Conservation (phyloP, 257 asterid genomes). For the Cynanchum wilfordii region DNA sequence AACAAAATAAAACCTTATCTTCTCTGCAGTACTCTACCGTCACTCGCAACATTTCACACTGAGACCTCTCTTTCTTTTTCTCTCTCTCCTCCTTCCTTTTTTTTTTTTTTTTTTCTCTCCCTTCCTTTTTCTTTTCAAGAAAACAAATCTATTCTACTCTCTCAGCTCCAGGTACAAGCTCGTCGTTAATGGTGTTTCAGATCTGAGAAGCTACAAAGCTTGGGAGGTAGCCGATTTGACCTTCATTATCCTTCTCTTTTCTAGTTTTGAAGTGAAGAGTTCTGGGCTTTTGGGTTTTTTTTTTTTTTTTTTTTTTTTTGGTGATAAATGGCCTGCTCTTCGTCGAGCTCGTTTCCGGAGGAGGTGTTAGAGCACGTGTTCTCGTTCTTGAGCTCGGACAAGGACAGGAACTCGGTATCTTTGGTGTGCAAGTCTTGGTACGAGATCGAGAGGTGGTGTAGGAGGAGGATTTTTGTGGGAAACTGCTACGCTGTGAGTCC, state of each 20-base stretch:
- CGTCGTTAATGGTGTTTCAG: slow-evolving; percentile 31
- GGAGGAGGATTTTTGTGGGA: slow-evolving; percentile 71
- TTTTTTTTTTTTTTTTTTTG: background rate
- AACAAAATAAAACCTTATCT: slow-evolving; percentile 59
- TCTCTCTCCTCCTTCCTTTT: slow-evolving; percentile 13
- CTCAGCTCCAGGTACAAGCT: slow-evolving; percentile 34
- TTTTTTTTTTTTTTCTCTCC: background rate
- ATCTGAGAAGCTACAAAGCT: slow-evolving; percentile 20
- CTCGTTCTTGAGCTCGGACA: slow-evolving; percentile 51
- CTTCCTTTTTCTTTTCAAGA: slow-evolving; percentile 3
- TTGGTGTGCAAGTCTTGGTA: slow-evolving; percentile 92
- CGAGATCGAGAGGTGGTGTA: slow-evolving; percentile 83
- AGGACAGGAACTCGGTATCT: slow-evolving; percentile 79
- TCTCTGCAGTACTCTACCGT: slow-evolving; percentile 40
- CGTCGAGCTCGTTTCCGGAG: slow-evolving; percentile 53
- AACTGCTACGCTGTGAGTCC: slow-evolving; percentile 86
- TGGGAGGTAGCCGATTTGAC: slow-evolving; percentile 25
- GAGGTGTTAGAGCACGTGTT: slow-evolving; percentile 84
- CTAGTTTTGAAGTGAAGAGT: background rate
- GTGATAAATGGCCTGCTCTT: slow-evolving; percentile 54
- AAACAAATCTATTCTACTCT: background rate
- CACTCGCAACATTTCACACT: slow-evolving; percentile 18
- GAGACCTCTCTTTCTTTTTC: background rate
- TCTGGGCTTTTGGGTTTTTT: background rate
- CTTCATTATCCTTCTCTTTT: slow-evolving; percentile 14